A percentile compares a stretch with the other conserved stretches of the same genome.
Evolutionary conservation across 1,139 yeast genomes (phyloP).

Genomic region (Suhomyces choctaworum): DNA sequence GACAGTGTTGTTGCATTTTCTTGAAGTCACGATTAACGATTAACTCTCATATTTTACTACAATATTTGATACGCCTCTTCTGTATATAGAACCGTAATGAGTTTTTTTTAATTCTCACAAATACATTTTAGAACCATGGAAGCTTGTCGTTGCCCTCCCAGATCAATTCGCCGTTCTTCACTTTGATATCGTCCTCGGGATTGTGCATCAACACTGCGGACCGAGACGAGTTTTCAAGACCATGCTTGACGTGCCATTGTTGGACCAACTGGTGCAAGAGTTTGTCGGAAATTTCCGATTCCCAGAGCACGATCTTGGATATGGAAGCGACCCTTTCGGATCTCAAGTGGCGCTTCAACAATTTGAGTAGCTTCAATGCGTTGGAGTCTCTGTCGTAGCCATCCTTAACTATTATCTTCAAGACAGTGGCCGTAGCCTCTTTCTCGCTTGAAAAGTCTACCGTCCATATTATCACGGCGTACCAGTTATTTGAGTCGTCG

Average conservation of each 20-base stretch:
- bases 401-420: constrained; percentile 29
- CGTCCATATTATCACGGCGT: constrained; percentile 44
- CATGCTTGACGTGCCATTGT: constrained; percentile 19
- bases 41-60: not conserved
- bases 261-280: constrained; percentile 19
- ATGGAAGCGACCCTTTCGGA: constrained; percentile 13
- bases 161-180: constrained; percentile 28
- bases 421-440: constrained; percentile 30
- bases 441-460: constrained; percentile 32
- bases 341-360: constrained; percentile 24
- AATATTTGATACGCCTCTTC: constrained; percentile 1
- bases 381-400: constrained; percentile 20
- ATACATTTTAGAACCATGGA: constrained; percentile 50
- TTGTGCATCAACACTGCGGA: constrained; percentile 38
- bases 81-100: constrained; percentile 5
- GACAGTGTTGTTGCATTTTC: constrained; percentile 9
- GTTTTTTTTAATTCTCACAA: too few relatives aligned
- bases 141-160: constrained; percentile 50
- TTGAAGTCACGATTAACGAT: not conserved
- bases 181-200: constrained; percentile 24
- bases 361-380: constrained; percentile 26
- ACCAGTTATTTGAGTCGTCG: constrained; percentile 17
- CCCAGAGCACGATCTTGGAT: constrained; percentile 37
- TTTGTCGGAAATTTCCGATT: constrained; percentile 28
- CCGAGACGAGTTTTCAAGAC: constrained; percentile 36